These are phyloP conservation scores for Starmerella apicola DNA, from an alignment of 805 yeast species.

Conservation along the genomic window DNA sequence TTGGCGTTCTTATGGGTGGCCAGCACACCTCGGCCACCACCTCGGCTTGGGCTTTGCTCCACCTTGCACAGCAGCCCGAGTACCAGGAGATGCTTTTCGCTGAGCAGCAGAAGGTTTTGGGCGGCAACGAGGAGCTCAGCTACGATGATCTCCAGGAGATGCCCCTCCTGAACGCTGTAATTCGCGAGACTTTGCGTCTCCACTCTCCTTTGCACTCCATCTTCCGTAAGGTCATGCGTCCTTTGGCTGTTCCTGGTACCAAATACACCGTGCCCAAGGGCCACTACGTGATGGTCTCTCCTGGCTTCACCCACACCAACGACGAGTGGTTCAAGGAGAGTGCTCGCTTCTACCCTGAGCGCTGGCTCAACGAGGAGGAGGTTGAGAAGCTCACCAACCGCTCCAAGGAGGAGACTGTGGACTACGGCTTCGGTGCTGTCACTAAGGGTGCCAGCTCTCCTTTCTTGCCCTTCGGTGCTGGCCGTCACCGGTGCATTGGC, in stretches of 20 bases:
- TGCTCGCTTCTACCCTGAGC: conserved; percentile 59
- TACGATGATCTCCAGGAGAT: conserved; percentile 74
- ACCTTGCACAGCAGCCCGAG: conserved; percentile 76
- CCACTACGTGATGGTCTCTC: conserved; percentile 81
- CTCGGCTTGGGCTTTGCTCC: conserved; percentile 86
- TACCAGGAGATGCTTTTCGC: conserved; percentile 68
- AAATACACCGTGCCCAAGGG: conserved; percentile 75
- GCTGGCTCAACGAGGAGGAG: conserved; percentile 47
- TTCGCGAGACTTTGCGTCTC: conserved; percentile 88
- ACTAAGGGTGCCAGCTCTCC: conserved; percentile 94
- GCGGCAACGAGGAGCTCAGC: conserved; percentile 44
- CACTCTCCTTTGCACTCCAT: conserved; percentile 95
- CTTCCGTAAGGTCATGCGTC: conserved; percentile 76
- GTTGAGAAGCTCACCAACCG: conserved; percentile 17
- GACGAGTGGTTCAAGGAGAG: conserved; percentile 74
- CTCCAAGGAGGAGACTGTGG: conserved; percentile 35
- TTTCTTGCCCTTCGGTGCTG: conserved; percentile 97
- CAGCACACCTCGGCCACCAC: conserved; percentile 97
- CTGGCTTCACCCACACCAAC: conserved; percentile 76
- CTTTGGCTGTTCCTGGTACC: conserved; percentile 69
- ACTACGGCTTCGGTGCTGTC: conserved; percentile 94
- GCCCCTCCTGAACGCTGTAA: conserved; percentile 68
- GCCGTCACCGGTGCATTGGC: conserved; percentile 98
- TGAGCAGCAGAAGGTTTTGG: conserved; percentile 51
- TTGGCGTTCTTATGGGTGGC: conserved; percentile 98